phyloP scores from a whole-genome alignment of 345 rosid genomes.

The Linum lewisii region DNA sequence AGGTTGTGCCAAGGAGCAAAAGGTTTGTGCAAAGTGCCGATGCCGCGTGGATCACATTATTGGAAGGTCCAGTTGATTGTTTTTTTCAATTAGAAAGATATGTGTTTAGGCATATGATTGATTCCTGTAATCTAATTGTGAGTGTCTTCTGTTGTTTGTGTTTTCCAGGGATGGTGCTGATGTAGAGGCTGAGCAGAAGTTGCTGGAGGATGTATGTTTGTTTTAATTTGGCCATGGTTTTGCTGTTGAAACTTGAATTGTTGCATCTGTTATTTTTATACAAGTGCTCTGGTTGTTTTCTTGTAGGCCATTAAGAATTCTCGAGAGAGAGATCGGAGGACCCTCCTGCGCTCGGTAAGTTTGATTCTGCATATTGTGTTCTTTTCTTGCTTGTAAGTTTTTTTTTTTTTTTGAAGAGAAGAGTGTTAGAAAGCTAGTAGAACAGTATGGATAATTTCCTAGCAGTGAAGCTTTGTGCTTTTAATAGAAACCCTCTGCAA shows the following conservation, averaged over 20 bases:
- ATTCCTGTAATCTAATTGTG: not conserved
- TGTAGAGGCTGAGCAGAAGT: constrained; percentile 76
- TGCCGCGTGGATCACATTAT: constrained; percentile 37
- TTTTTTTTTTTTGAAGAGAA: not conserved
- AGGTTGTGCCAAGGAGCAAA: constrained; percentile 96
- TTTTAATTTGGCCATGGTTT: constrained; percentile 4
- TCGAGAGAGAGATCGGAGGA: constrained; percentile 84
- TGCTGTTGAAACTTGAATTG: not conserved
- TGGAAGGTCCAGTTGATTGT: constrained; percentile 47
- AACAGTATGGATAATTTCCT: not conserved
- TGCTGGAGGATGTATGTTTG: constrained; percentile 62
- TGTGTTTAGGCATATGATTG: not conserved
- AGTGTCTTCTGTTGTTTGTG: not conserved
- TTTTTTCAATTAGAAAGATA: not conserved
- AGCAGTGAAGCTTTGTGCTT: not conserved
- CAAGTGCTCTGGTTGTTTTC: constrained; percentile 6
- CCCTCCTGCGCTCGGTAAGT: constrained; percentile 75
- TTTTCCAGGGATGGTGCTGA: constrained; percentile 52
- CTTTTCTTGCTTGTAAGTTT: not conserved
- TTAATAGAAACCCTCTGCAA: not conserved
- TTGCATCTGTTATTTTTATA: constrained; percentile 1
- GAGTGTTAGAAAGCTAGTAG: not conserved
- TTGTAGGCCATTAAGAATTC: constrained; percentile 84
- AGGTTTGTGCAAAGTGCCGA: constrained; percentile 84
- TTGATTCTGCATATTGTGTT: not conserved